phyloP scores from a whole-genome alignment of 1,284 basidiomycete genomes.

The Vanrija pseudolonga region DNA sequence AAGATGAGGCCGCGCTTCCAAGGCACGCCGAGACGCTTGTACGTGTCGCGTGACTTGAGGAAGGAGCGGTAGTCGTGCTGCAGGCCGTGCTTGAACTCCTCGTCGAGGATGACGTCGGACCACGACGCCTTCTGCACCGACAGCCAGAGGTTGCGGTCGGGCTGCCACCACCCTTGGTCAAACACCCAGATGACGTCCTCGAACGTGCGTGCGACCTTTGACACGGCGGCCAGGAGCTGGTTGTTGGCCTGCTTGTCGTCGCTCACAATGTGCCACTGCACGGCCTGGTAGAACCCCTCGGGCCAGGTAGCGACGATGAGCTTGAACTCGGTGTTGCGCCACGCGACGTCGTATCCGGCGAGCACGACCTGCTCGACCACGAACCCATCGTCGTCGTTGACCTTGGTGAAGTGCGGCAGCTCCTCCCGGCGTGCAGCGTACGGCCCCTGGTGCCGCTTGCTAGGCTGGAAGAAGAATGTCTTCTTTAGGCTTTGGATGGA shows the following conservation, averaged over 20 bases:
- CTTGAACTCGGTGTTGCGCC: slow-evolving; percentile 22
- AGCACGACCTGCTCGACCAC: slow-evolving; percentile 17
- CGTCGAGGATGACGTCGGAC: slow-evolving; percentile 63
- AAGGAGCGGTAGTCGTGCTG: slow-evolving; percentile 72
- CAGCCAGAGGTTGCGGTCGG: slow-evolving; percentile 61
- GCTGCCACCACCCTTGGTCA: slow-evolving; percentile 64
- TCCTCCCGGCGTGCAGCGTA: too few relatives aligned
- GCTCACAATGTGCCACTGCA: slow-evolving; percentile 32
- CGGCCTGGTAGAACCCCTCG: slow-evolving; percentile 13
- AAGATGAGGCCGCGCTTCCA: slow-evolving; percentile 63
- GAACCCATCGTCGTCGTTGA: slow-evolving; percentile 6
- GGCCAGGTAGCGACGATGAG: slow-evolving; percentile 26
- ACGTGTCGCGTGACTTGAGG: slow-evolving; percentile 65
- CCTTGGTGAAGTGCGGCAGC: too few relatives aligned
- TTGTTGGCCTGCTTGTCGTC: slow-evolving; percentile 58
- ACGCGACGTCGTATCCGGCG: slow-evolving; percentile 25
- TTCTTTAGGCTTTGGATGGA: slow-evolving; percentile 18
- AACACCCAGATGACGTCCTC: slow-evolving; percentile 72
- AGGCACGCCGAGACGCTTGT: slow-evolving; percentile 67
- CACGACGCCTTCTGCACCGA: slow-evolving; percentile 60
- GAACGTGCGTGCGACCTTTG: slow-evolving; percentile 52
- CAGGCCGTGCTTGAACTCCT: slow-evolving; percentile 62
- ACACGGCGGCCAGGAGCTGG: slow-evolving; percentile 57
- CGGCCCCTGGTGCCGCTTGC: slow-evolving; percentile 23
- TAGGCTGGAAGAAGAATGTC: slow-evolving; percentile 9